phyloP scores from a whole-genome alignment of 306 rosid genomes.

The Ormosia emarginata region DNA sequence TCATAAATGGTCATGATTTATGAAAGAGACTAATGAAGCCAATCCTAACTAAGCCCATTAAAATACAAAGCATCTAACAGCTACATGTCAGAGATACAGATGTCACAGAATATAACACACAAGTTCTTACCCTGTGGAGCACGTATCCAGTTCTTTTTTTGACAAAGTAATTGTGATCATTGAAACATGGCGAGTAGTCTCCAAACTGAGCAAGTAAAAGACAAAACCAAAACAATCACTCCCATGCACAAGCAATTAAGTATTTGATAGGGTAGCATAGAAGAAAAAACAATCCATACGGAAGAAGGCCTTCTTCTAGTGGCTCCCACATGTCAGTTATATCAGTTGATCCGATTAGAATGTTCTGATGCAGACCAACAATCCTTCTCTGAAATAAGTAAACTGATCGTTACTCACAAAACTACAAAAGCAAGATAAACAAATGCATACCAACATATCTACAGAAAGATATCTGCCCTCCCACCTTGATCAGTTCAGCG shows the following conservation, averaged over 20 bases:
- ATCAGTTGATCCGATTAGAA: conserved; percentile 74
- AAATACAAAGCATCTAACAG: not conserved
- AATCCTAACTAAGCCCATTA: not conserved
- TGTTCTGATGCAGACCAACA: conserved; percentile 76
- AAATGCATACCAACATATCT: not conserved
- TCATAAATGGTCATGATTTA: not conserved
- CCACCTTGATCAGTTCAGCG: conserved; percentile 79
- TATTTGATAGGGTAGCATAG: not conserved
- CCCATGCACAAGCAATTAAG: not conserved
- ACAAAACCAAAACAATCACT: conserved; percentile 3
- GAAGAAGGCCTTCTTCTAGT: conserved; percentile 89
- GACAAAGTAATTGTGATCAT: conserved; percentile 82
- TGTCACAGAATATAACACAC: not conserved
- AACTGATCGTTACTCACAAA: not conserved
- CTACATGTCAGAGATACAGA: not conserved
- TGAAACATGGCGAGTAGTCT: conserved; percentile 91
- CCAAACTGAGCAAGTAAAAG: conserved; percentile 53
- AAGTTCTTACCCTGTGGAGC: conserved; percentile 69
- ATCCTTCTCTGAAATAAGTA: conserved; percentile 72
- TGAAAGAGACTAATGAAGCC: not conserved
- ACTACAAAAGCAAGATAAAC: not conserved
- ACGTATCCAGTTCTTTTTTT: conserved; percentile 53
- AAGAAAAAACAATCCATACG: conserved; percentile 49
- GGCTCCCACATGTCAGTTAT: conserved; percentile 90
- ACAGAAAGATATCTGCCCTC: conserved; percentile 12